Percentiles rank a stretch among this genome's conserved stretches.
Conservation (phyloP, 352 stramenopile species). For the Phytophthora pistaciae region DNA sequence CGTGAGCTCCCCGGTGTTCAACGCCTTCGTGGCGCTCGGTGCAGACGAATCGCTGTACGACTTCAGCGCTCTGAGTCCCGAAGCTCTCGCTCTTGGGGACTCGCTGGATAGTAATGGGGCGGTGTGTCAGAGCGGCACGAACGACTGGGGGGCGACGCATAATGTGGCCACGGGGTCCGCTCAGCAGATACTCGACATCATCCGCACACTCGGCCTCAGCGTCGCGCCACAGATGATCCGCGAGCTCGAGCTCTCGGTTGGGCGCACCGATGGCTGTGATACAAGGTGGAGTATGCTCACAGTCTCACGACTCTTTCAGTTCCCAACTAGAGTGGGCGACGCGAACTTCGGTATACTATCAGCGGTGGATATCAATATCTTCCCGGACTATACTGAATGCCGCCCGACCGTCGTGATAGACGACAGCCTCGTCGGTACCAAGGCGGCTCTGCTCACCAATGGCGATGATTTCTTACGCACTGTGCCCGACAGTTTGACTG, state of each 20-base stretch:
- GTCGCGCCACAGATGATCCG: conserved; percentile 12
- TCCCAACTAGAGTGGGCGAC: conserved; percentile 7
- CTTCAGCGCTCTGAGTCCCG: conserved; percentile 11
- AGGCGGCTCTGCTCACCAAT: not conserved
- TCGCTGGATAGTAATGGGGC: conserved; percentile 17
- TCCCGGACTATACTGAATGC: conserved; percentile 28
- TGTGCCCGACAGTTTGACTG: not conserved
- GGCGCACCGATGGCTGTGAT: not conserved
- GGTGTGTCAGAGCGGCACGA: conserved; percentile 28
- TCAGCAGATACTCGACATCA: conserved; percentile 17
- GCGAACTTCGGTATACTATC: conserved; percentile 13
- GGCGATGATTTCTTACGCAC: not conserved
- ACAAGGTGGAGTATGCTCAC: conserved; percentile 5
- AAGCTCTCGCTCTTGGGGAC: conserved; percentile 14
- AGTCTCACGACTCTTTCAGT: conserved; percentile 3
- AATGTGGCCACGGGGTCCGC: conserved; percentile 12
- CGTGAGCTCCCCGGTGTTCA: conserved; percentile 21
- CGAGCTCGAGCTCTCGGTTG: conserved; percentile 10
- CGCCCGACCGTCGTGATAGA: conserved; percentile 10
- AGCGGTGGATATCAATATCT: conserved; percentile 20
- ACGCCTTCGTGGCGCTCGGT: conserved; percentile 10
- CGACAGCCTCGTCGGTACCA: not conserved
- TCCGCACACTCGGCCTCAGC: not conserved
- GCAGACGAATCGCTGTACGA: conserved; percentile 8
- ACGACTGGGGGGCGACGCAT: conserved; percentile 23